Evolutionary conservation across 2,329 filamentous ascomycete species (phyloP), one percentile per base, ranked within the genome.

Genomic region (Cladophialophora exuberans): DNA sequence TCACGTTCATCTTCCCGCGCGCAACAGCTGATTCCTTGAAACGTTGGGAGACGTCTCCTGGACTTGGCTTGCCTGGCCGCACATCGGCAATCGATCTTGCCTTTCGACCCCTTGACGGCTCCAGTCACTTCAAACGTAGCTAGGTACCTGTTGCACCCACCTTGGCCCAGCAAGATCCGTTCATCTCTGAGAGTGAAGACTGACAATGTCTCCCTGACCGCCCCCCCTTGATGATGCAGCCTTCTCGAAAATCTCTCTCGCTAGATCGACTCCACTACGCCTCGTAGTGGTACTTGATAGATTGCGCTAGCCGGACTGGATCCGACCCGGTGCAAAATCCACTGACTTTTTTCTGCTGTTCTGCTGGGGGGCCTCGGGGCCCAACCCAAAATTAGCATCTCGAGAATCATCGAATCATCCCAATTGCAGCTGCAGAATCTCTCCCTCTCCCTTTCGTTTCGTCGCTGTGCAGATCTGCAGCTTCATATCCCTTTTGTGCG

Each of bases 251-350:
- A 31, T 6, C 13, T 42, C 13, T 23, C 22, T 11, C 9, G 39
- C 20, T 42, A 18, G 39, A 25, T 42, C 39, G 39, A 15, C 39
- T 42, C 39, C 39, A 42, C 39, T 26, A 7, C 18, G 20, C 23
- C 18, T 39, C n/a, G n/a, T n/a, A n/a, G n/a, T n/a, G n/a, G n/a
- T n/a, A n/a, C 7, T 39, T 1, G 35, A 10, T 25, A 42, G 39
- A 42, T 42, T 42, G 39, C 39, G 39, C 39, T 42, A 42, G 39
- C 39, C 39, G 39, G 39, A 42, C 39, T 26, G 7, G 28, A 7
- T 31, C 28, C 28, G 20, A 22, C 18, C 18, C 38, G 38, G 9
- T 25, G 39, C 38, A 2, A 17, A 23, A 20, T 10, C n/a, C 38
- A 13, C 20, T 42, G 9, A 13, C n/a, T n/a, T n/a, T 3, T n/a